Base-by-base conservation (phyloP, 257 asterid species). In the Nicotiana undulata region DNA sequence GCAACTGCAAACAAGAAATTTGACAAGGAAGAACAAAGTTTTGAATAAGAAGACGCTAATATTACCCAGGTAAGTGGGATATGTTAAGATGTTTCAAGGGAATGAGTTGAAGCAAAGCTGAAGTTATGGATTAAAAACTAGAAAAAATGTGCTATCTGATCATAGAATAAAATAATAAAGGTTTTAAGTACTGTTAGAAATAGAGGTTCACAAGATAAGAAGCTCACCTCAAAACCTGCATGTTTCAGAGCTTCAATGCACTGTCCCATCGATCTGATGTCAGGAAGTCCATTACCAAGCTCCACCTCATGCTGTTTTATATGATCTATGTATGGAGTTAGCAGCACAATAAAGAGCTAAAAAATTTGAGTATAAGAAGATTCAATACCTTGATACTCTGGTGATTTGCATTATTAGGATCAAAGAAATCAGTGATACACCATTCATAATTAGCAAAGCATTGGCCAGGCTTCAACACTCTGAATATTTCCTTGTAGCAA, bases 211-310 rank as follows among this genome's bases (percentile, higher is more conserved):
- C 1, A 51, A 29, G 34, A 64, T 52, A 61, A 0, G 67, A 8
- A 46, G 49, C 79, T 67, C 16, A 80, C 83, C 77, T 66, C 83
- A 66, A 66, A 80, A 80, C 79, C 83, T 11, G 83, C 83, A 49
- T 18, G 61, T 52, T 66, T 80, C 9, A 80, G 79, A 28, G 83
- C 79, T 65, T 80, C 37, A 1, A 66, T 5, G 68, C 83, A 66
- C 56, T 66, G 66, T 11, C 24, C 56, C 63, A 32, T 80, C 7
- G 83, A 80, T 55, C 79, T 66, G 65, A 80, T 80, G 53, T 80
- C 83, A 65, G 83, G 83, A 52, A 80, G 83, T 49, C 83, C 83
- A 32, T 80, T 66, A 31, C 83, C 83, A 67, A 80, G 77, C 79
- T 80, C 83, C 8, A 80, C 63, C 63, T 80, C 79, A 34, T 37